Percentiles rank a stretch among this genome's conserved stretches.
phyloP scores from a whole-genome alignment of 352 stramenopile genomes.

The Halophytophthora batemanensis region DNA sequence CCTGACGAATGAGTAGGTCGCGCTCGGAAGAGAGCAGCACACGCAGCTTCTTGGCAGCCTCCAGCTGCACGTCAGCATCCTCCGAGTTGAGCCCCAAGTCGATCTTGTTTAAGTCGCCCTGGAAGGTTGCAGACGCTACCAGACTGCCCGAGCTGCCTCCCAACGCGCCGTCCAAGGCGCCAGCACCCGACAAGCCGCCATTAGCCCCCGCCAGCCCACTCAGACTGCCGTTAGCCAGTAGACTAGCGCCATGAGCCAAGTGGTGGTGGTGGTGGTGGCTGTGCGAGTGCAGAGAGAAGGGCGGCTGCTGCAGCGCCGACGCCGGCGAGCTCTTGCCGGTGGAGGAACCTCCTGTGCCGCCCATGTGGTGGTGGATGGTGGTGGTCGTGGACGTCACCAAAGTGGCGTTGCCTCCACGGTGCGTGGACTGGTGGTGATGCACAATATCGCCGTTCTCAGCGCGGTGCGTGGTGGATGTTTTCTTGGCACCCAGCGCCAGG shows the following conservation, averaged over 20 bases:
- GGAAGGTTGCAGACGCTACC: constrained; percentile 57
- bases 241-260: constrained; percentile 37
- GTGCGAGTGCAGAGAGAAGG: constrained; percentile 53
- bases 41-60: constrained; percentile 86
- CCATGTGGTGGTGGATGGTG: constrained; percentile 66
- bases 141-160: constrained; percentile 19
- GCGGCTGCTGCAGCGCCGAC: constrained; percentile 31
- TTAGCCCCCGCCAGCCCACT: constrained; percentile 24
- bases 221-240: constrained; percentile 46
- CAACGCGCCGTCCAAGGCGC: constrained; percentile 32
- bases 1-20: constrained; percentile 83
- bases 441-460: constrained; percentile 76
- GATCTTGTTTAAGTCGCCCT: constrained; percentile 82
- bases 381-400: constrained; percentile 77
- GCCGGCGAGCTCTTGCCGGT: constrained; percentile 21
- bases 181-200: constrained; percentile 12
- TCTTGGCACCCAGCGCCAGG: constrained; percentile 42
- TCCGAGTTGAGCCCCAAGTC: constrained; percentile 78
- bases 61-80: constrained; percentile 76
- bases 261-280: constrained; percentile 53
- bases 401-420: constrained; percentile 64
- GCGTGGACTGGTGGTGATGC: constrained; percentile 74
- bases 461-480: constrained; percentile 48
- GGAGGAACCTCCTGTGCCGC: constrained; percentile 17
- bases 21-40: constrained; percentile 80